These are phyloP conservation scores for Cladosporium sp. DNA, from an alignment of 2,329 filamentous ascomycete species.

Conservation along the genomic window DNA sequence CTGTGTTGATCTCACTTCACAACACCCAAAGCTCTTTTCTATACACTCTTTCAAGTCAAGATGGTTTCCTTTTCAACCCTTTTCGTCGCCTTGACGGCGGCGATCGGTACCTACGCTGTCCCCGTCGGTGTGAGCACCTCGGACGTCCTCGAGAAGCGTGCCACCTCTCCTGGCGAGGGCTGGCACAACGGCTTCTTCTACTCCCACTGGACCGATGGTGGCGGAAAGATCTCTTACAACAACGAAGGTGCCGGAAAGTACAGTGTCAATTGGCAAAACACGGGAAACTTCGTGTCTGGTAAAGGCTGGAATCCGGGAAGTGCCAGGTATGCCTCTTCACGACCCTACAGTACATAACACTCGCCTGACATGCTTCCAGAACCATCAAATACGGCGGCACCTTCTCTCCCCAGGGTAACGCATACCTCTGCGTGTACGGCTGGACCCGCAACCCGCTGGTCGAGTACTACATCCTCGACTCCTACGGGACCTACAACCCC, in stretches of 20 bases:
- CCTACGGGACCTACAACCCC: constrained; percentile 45
- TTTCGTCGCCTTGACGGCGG: constrained; percentile 32
- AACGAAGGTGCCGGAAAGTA: constrained; percentile 28
- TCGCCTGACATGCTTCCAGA: constrained; percentile 6
- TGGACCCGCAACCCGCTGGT: constrained; percentile 51
- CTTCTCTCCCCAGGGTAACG: constrained; percentile 31
- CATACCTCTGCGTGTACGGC: constrained; percentile 53
- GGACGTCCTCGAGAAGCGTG: constrained; percentile 26
- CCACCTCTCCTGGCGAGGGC: constrained; percentile 43
- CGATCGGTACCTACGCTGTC: constrained; percentile 33
- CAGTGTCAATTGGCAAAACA: constrained; percentile 41
- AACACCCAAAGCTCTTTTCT: too few relatives aligned
- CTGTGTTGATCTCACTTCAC: too few relatives aligned
- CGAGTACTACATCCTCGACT: constrained; percentile 57
- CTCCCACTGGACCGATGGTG: constrained; percentile 55
- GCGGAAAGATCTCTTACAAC: constrained; percentile 36
- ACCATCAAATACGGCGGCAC: constrained; percentile 20
- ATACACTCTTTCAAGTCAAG: neutral
- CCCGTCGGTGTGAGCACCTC: constrained; percentile 16
- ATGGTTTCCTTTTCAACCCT: constrained; percentile 18
- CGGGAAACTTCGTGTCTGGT: constrained; percentile 53
- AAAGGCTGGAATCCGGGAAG: constrained; percentile 55
- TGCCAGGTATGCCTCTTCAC: constrained; percentile 36
- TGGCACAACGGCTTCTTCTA: constrained; percentile 55
- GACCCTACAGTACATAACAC: neutral